Conservation (phyloP, 495 filamentous ascomycete genomes). For the Penicillium soppii region DNA sequence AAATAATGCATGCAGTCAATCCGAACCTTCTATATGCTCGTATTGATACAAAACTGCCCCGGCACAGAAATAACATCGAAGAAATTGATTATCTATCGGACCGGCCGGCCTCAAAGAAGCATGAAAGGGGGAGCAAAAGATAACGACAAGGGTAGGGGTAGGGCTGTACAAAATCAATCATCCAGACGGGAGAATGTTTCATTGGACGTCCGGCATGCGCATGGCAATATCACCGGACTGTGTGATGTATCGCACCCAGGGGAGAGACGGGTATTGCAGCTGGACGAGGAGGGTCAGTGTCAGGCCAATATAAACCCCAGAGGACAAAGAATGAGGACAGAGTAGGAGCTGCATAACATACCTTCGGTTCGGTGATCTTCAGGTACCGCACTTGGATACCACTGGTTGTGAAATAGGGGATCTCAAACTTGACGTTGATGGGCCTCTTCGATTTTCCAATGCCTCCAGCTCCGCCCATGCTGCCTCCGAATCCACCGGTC, state of each 20-base stretch:
- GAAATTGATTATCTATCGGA: slow-evolving; percentile 35
- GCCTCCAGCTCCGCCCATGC: slow-evolving; percentile 70
- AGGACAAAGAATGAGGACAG: no score
- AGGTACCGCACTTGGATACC: slow-evolving; percentile 98
- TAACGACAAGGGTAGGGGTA: slow-evolving; percentile 4
- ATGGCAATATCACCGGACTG: slow-evolving; percentile 96
- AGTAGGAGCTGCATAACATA: slow-evolving; percentile 40
- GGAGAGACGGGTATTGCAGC: slow-evolving; percentile 97
- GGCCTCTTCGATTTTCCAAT: slow-evolving; percentile 87
- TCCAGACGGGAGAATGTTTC: slow-evolving; percentile 25
- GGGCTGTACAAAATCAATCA: slow-evolving; percentile 32
- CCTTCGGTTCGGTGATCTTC: slow-evolving; percentile 99
- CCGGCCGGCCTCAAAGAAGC: slow-evolving; percentile 32
- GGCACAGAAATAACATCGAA: neutral
- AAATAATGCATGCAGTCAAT: no score
- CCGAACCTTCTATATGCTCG: no score
- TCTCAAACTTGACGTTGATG: slow-evolving; percentile 99
- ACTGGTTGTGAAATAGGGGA: slow-evolving; percentile 98
- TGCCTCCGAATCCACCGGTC: slow-evolving; percentile 95
- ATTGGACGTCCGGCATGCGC: slow-evolving; percentile 82
- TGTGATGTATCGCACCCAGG: slow-evolving; percentile 98
- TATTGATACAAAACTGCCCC: no score
- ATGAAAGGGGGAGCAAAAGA: slow-evolving; percentile 5
- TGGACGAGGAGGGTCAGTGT: slow-evolving; percentile 26
- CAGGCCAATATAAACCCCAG: no score